Evolutionary conservation across 257 asterid genomes (phyloP).

Genomic region (Nicotiana attenuata): DNA sequence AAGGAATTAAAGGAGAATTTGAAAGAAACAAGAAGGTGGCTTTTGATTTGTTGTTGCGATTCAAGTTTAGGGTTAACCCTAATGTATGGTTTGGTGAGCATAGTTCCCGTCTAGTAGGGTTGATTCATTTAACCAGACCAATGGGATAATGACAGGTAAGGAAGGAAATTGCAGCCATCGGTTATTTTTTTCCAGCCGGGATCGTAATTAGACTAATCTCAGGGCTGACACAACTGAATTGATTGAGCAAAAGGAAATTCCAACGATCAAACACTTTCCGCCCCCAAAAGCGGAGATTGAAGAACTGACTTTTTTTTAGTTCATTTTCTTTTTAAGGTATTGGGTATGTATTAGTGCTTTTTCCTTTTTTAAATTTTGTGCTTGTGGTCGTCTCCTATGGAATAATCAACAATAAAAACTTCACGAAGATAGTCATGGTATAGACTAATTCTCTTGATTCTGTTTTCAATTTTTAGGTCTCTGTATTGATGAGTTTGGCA

Average conservation of each 20-base stretch:
- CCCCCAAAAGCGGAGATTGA: too few relatives aligned
- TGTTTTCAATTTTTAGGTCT: not conserved
- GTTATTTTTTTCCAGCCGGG: too few relatives aligned
- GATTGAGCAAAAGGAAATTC: too few relatives aligned
- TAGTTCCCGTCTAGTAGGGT: not conserved
- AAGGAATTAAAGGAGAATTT: not conserved
- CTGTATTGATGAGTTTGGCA: not conserved
- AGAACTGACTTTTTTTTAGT: too few relatives aligned
- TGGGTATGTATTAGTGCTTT: too few relatives aligned
- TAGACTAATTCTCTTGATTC: too few relatives aligned
- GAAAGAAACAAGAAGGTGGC: not conserved
- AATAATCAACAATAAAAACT: too few relatives aligned
- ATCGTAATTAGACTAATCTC: too few relatives aligned
- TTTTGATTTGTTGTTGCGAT: not conserved
- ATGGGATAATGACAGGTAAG: not conserved
- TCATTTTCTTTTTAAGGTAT: too few relatives aligned
- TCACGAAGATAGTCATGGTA: too few relatives aligned
- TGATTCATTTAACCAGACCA: not conserved
- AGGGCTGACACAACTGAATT: too few relatives aligned
- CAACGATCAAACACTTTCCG: too few relatives aligned
- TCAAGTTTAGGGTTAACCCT: not conserved
- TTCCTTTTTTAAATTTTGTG: not conserved
- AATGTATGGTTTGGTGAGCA: not conserved
- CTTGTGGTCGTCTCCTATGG: not conserved
- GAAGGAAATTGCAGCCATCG: not conserved